Evolutionary conservation across 2,329 filamentous ascomycete species (phyloP), one percentile per base, ranked within the genome.

Genomic region (Epichloe typhina): DNA sequence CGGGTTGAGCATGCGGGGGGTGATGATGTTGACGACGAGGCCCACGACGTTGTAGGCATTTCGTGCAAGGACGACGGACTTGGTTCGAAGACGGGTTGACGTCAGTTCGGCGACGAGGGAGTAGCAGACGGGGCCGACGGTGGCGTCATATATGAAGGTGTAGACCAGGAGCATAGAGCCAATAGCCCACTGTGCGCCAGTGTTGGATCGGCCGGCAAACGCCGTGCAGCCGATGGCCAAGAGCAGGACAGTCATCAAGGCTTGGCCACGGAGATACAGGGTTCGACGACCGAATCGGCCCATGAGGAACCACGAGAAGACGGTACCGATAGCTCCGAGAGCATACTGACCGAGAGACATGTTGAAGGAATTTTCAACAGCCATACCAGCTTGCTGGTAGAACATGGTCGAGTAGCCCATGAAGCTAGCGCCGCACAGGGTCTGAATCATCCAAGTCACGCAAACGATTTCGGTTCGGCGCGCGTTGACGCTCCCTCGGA

Each of bases 81-180:
- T 71, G 46, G 68, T 71, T 44, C 71, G 66, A 19, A 74, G 65
- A 39, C 72, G 71, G 4, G 70, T 72, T 0, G 70, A 72, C 0
- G 67, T 65, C 3, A 73, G 54, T 58, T 74, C 72, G 1, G 72
- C 79, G 4, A 95, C 88, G 36, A 95, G 76, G 76, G 87, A 91
- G 69, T 93, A 95, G 68, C 86, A 89, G 26, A 95, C 87, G 38
- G 55, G 67, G 0, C 67, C 67, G 26, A 70, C 63, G 5, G 67
- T 69, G 39, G 58, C 59, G 52, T 69, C 61, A 50, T 69, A 70
- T 46, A 70, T 65, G 33, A 73, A 68, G 19, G 69, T 71, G 61
- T 72, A 73, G 53, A 71, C 61, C 21, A 68, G 56, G 2, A 68
- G 63, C 50, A 79, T 61, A 2, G 69, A 66, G 2, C 73, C 76